phyloP scores from a whole-genome alignment of 2,329 filamentous ascomycete genomes.

The Dichotomopilus funicola region DNA sequence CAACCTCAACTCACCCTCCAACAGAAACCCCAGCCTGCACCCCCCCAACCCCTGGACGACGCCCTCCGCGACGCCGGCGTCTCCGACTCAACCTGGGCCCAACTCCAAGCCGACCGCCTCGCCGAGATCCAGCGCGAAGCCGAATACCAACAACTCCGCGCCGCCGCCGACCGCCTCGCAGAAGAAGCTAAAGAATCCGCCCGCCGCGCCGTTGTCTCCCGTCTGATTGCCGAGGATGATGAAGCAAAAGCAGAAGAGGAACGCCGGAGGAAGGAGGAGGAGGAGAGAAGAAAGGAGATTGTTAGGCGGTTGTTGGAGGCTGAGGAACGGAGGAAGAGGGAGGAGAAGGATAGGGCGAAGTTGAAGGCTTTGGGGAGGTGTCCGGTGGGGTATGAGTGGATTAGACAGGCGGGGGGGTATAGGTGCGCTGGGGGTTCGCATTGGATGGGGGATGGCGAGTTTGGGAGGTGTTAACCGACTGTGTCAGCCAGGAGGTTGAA shows the following conservation, averaged over 20 bases:
- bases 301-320: slow-evolving; percentile 35
- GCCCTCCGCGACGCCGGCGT: slow-evolving; percentile 49
- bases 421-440: slow-evolving; percentile 57
- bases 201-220: too few relatives aligned
- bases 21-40: background rate
- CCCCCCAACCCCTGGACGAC: background rate
- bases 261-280: slow-evolving; percentile 29
- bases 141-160: slow-evolving; percentile 31
- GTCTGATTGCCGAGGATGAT: too few relatives aligned
- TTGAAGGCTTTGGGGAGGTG: background rate
- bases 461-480: slow-evolving; percentile 15
- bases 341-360: slow-evolving; percentile 39
- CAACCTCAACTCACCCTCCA: background rate
- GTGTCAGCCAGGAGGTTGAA: background rate
- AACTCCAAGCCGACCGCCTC: slow-evolving; percentile 47
- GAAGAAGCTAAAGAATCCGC: too few relatives aligned
- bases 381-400: background rate
- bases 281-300: slow-evolving; percentile 32
- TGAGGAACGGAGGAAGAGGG: slow-evolving; percentile 32
- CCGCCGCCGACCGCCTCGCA: background rate
- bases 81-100: slow-evolving; percentile 53
- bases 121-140: slow-evolving; percentile 34
- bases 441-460: slow-evolving; percentile 38
- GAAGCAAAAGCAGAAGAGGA: slow-evolving; percentile 27
- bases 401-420: slow-evolving; percentile 49